Conservation (phyloP, 1,139 yeast genomes). For the Candida albicans region DNA sequence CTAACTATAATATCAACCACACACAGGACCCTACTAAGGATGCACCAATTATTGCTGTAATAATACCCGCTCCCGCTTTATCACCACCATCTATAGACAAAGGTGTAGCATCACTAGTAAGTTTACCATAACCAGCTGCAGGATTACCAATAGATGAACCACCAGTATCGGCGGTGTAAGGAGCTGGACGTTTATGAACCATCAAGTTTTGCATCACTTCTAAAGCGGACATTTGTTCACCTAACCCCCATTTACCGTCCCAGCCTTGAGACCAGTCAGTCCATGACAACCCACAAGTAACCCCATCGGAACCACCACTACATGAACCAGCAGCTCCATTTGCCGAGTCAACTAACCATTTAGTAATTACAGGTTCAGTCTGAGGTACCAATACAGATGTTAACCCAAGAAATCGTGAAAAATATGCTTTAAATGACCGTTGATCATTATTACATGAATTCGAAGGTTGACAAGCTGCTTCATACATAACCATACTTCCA, state of each 20-base stretch:
- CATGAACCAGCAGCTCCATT: slow-evolving; percentile 80
- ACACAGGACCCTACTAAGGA: slow-evolving; percentile 63
- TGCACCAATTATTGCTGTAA: slow-evolving; percentile 73
- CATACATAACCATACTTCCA: slow-evolving; percentile 57
- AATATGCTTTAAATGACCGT: slow-evolving; percentile 83
- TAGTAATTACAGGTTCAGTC: slow-evolving; percentile 51
- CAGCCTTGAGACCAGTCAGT: slow-evolving; percentile 43
- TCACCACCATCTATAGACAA: slow-evolving; percentile 61
- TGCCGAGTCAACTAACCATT: slow-evolving; percentile 62
- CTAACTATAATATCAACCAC: slow-evolving; percentile 58
- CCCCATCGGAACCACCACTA: slow-evolving; percentile 83
- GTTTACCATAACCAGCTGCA: slow-evolving; percentile 55
- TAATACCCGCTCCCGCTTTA: slow-evolving; percentile 84
- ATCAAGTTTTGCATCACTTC: slow-evolving; percentile 71
- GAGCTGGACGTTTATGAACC: slow-evolving; percentile 54
- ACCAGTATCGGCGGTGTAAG: slow-evolving; percentile 57
- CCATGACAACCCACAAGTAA: slow-evolving; percentile 91
- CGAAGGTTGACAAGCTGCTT: slow-evolving; percentile 74
- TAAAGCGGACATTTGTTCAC: slow-evolving; percentile 89
- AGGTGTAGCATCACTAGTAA: slow-evolving; percentile 39
- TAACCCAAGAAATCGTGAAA: slow-evolving; percentile 71
- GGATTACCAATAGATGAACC: slow-evolving; percentile 62
- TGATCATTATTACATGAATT: slow-evolving; percentile 78
- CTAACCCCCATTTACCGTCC: slow-evolving; percentile 85
- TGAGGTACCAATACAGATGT: slow-evolving; percentile 74